Percentiles rank a stretch among this genome's conserved stretches.
phyloP scores from a whole-genome alignment of 2,329 filamentous ascomycete genomes.

The Magnaporthiopsis rhizophila region DNA sequence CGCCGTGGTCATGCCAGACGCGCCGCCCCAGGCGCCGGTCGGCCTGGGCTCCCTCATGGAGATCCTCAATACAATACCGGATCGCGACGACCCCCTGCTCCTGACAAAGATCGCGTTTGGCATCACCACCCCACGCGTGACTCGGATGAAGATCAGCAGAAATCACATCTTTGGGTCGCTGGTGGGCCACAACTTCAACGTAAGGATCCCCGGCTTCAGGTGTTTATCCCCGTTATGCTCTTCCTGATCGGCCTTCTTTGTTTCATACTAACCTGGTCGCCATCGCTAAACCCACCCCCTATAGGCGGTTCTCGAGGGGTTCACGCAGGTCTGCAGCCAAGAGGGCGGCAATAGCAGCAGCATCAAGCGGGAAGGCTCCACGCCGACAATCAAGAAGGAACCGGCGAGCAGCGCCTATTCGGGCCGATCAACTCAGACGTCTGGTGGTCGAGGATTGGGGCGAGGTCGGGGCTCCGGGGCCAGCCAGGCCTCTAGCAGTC shows the following conservation, averaged over 20 bases:
- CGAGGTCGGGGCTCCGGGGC: too few relatives aligned
- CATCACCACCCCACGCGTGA: slow-evolving; percentile 49
- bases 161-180: slow-evolving; percentile 41
- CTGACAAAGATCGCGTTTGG: slow-evolving; percentile 54
- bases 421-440: neutral
- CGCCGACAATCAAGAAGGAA: too few relatives aligned
- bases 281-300: neutral
- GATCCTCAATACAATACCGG: slow-evolving; percentile 34
- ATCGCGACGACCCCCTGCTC: slow-evolving; percentile 50
- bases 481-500: too few relatives aligned
- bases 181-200: slow-evolving; percentile 41
- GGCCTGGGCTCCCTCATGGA: slow-evolving; percentile 30
- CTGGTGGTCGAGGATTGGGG: neutral
- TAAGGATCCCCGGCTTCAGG: neutral
- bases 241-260: neutral
- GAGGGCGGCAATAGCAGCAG: neutral
- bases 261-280: slow-evolving; percentile 6
- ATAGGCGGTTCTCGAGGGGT: neutral
- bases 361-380: neutral
- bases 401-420: neutral
- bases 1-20: slow-evolving; percentile 18
- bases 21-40: slow-evolving; percentile 18
- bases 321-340: neutral
- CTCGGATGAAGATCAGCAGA: slow-evolving; percentile 37
- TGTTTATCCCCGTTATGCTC: neutral